phyloP scores from a whole-genome alignment of 768 basidiomycete species.

The Asterophora parasitica region DNA sequence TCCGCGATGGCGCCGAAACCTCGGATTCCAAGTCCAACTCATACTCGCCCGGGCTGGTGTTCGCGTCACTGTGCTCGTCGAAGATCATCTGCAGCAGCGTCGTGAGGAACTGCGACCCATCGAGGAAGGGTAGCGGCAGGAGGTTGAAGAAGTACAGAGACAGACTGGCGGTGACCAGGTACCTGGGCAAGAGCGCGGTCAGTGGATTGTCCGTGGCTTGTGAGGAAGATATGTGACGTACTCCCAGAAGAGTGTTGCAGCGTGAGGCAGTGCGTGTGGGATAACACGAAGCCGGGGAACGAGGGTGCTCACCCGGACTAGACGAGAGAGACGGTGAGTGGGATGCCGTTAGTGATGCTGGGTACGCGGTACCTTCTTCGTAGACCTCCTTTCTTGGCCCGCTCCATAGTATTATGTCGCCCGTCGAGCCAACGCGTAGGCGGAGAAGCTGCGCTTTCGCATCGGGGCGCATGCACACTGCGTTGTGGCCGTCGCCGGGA shows the following conservation, averaged over 20 bases:
- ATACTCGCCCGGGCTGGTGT: slow-evolving; percentile 16
- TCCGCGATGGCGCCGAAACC: slow-evolving; percentile 19
- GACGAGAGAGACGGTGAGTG: background rate
- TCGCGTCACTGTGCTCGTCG: background rate
- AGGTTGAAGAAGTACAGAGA: slow-evolving; percentile 83
- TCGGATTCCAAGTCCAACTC: slow-evolving; percentile 26
- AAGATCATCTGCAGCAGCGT: slow-evolving; percentile 16
- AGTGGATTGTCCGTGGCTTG: background rate
- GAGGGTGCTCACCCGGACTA: slow-evolving; percentile 51
- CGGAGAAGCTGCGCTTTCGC: slow-evolving; percentile 50
- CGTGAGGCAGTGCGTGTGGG: slow-evolving; percentile 37
- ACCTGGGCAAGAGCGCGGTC: slow-evolving; percentile 33
- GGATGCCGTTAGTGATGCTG: too few species aligned
- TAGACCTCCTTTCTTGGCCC: slow-evolving; percentile 63
- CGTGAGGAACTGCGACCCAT: slow-evolving; percentile 60
- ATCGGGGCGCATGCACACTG: slow-evolving; percentile 48
- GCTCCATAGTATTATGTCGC: slow-evolving; percentile 62
- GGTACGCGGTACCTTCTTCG: slow-evolving; percentile 46
- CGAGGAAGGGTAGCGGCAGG: slow-evolving; percentile 66
- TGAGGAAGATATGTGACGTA: slow-evolving; percentile 30
- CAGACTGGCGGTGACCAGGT: slow-evolving; percentile 59
- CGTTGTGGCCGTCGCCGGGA: too few species aligned
- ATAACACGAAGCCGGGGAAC: slow-evolving; percentile 39
- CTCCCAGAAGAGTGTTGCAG: slow-evolving; percentile 44
- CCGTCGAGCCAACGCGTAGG: slow-evolving; percentile 26